phyloP scores from a whole-genome alignment of 345 rosid species.

The Lepidium aucheri region DNA sequence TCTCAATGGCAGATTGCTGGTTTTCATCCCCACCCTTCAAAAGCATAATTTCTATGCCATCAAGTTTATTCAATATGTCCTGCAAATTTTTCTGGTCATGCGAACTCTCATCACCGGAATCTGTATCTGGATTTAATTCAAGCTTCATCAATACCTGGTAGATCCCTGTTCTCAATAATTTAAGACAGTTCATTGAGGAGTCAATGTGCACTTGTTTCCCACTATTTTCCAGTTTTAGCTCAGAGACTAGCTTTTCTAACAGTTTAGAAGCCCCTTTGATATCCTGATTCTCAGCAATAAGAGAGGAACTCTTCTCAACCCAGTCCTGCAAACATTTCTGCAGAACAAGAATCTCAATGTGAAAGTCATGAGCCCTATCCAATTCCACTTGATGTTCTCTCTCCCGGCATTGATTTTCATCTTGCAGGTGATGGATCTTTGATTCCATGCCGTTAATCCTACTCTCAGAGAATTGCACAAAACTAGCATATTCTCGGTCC shows the following conservation, averaged over 20 bases:
- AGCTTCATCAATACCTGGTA: constrained; percentile 44
- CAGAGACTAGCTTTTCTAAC: constrained; percentile 52
- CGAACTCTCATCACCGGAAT: constrained; percentile 29
- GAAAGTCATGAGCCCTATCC: constrained; percentile 48
- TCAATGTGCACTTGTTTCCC: constrained; percentile 47
- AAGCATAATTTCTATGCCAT: constrained; percentile 47
- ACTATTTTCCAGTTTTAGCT: constrained; percentile 45
- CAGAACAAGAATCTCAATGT: constrained; percentile 63
- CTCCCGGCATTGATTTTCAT: constrained; percentile 46
- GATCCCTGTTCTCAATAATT: constrained; percentile 46
- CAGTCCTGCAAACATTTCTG: constrained; percentile 54
- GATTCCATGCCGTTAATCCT: constrained; percentile 48
- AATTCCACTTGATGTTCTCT: constrained; percentile 59
- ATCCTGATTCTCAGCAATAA: constrained; percentile 45
- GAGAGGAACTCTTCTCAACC: constrained; percentile 50
- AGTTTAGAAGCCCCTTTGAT: constrained; percentile 46
- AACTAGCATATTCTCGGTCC: constrained; percentile 45
- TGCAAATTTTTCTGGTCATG: constrained; percentile 38
- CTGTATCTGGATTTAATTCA: constrained; percentile 30
- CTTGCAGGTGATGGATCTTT: constrained; percentile 45
- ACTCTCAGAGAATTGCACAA: constrained; percentile 35
- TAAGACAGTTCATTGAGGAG: constrained; percentile 43
- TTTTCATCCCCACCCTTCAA: constrained; percentile 46
- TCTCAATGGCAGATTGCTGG: constrained; percentile 46
- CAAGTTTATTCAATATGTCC: constrained; percentile 37